Evolutionary conservation across 805 yeast species (phyloP).

Genomic region (Yarrowia divulgata): DNA sequence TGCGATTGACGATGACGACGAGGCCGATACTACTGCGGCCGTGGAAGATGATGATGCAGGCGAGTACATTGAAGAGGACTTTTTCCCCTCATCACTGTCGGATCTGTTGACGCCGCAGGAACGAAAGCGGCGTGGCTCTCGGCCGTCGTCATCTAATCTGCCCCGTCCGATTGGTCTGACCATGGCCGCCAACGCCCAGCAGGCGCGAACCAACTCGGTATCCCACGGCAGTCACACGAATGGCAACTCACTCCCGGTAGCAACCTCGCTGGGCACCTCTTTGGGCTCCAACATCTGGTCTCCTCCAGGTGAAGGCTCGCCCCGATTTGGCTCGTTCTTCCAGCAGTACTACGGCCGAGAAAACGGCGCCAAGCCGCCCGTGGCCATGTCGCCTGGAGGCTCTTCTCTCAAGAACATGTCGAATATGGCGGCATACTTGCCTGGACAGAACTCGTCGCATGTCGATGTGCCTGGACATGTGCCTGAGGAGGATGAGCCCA

Average conservation of each 20-base stretch:
- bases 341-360: conserved; percentile 36
- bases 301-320: conserved; percentile 35
- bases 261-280: conserved; percentile 34
- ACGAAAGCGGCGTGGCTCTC: conserved; percentile 69
- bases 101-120: conserved; percentile 86
- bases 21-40: conserved; percentile 52
- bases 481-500: conserved; percentile 34
- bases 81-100: conserved; percentile 80
- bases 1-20: conserved; percentile 54
- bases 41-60: conserved; percentile 54
- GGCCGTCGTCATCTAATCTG: conserved; percentile 47
- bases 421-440: conserved; percentile 24
- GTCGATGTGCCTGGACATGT: conserved; percentile 19
- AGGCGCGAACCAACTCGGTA: conserved; percentile 33
- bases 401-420: conserved; percentile 20
- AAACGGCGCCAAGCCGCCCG: conserved; percentile 28
- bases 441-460: conserved; percentile 17
- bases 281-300: conserved; percentile 39
- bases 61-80: conserved; percentile 69
- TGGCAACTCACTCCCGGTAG: conserved; percentile 24
- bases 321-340: conserved; percentile 38
- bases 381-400: conserved; percentile 24
- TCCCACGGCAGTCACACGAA: conserved; percentile 26
- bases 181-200: conserved; percentile 35
- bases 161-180: conserved; percentile 38